These are phyloP conservation scores for Takashimella tepidaria DNA, from an alignment of 1,284 basidiomycete genomes.

Conservation along the genomic window DNA sequence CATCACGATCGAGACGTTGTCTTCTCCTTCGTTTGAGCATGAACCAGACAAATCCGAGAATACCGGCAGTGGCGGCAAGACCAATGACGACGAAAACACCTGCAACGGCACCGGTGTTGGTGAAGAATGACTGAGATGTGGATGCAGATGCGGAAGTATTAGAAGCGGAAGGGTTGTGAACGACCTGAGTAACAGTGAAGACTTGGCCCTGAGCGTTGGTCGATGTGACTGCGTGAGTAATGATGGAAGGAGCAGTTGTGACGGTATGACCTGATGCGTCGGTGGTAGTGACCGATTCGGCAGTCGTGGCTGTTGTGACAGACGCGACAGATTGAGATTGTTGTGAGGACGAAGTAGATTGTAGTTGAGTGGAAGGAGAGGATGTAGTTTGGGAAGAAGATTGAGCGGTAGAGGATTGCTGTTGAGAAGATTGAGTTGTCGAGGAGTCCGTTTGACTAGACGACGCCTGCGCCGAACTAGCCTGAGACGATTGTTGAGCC, in stretches of 20 bases:
- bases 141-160: conserved; percentile 11
- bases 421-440: background rate
- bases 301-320: conserved; percentile 11
- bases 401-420: background rate
- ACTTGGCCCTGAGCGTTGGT: conserved; percentile 24
- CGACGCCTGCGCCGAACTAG: background rate
- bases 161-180: conserved; percentile 30
- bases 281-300: conserved; percentile 10
- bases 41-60: conserved; percentile 43
- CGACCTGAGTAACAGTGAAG: conserved; percentile 39
- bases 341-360: background rate
- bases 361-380: background rate
- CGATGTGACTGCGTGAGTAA: conserved; percentile 16
- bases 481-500: background rate
- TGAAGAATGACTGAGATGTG: conserved; percentile 38
- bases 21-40: conserved; percentile 43
- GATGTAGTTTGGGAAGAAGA: background rate
- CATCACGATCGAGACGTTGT: conserved; percentile 48
- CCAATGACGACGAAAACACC: conserved; percentile 49
- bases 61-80: conserved; percentile 39
- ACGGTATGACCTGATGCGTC: background rate
- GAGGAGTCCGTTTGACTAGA: background rate
- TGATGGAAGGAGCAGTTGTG: conserved; percentile 9
- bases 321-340: conserved; percentile 4
- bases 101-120: conserved; percentile 47